Base-by-base conservation (phyloP, 75 land plant species). In the Cupressus sempervirens region DNA sequence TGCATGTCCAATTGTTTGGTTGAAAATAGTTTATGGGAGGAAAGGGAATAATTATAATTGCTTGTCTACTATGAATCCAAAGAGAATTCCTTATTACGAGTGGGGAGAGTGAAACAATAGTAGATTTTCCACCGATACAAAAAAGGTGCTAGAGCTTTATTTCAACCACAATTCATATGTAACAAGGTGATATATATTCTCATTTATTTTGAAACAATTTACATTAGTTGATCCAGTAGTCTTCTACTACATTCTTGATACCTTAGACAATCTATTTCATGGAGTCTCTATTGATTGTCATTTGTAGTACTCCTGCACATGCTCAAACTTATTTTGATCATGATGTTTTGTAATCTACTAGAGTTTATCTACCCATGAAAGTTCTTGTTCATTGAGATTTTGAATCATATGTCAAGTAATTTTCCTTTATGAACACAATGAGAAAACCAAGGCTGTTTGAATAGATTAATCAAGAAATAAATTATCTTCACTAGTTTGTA, bases 41-140 rank as follows among this genome's bases (percentile, higher is more conserved):
- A 0, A 83, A 83, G n/a, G 84, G 84, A 32, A 26, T 40, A 83
- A 83, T 36, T 83, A 65, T 30, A 14, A 83, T 43, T n/a, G 84
- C 1, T 16, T 83, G 32, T 83, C 16, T 16, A 14, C 74, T 30
- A 36, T 74, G 13, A 36, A 56, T 32, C 84, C 84, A 7, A 74
- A 74, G 41, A 36, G 73, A 40, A 74, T 83, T 0, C 32, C 65
- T 3, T 74, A 40, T 1, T n/a, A 83, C 30, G 73, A 83, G 4
- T 58, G 40, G 8, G 73, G 74, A 15, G 84, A 83, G 7, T 2
- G 53, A n/a, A 7, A 46, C 0, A 81, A 2, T 15, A 81, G 34
- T 7, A 46, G 53, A 7, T 81, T 81, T 10, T 30, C 82, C 16
- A 50, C 13, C 1, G 50, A 81, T n/a, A 50, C 50, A 48, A 0